Evolutionary conservation across 352 stramenopile genomes (phyloP), one percentile per base, ranked within the genome.

Genomic region (Pythium aquatile): DNA sequence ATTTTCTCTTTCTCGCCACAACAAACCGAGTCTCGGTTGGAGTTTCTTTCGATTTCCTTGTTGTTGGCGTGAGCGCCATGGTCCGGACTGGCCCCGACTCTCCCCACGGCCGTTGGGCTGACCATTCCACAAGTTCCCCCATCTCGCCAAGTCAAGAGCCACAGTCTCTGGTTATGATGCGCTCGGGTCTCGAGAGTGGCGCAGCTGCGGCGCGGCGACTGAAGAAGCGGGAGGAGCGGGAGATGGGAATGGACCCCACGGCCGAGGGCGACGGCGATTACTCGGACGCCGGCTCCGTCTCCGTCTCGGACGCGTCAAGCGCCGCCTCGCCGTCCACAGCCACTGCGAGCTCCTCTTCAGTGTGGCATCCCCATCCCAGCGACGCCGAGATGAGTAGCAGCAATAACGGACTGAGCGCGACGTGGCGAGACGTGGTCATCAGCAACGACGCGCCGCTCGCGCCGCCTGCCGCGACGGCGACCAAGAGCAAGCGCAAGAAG

Each of bases 401-500:
- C 33, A 57, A 26, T 48, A 26, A 6, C 40, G 40, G 40, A 48
- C 26, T 48, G 40, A 58, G 52, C 32, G 29, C 29, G n/a, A 58
- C 63, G 46, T 69, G 63, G 63, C 63, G 63, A 28, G 63, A 69
- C 44, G 63, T 69, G 47, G 49, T 69, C 55, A 63, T 69, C 39
- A 32, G 55, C 61, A 55, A n/a, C 53, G 33, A 40, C 51, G 42
- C 39, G 61, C 54, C 16, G 54, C 35, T 40, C 10, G 35, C 10
- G 3, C 8, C 44, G 40, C 17, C 14, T 20, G 11, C 39, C 5
- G 13, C 39, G 3, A 56, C 56, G 17, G 32, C 20, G 42, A 33
- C 29, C 20, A 24, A 24, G 28, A 63, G 35, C 53, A 76, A 81
- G 66, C 81, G 75, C 59, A 87, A 82, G 55, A 65, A 58, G 62